These are phyloP conservation scores for Apiospora phragmitis DNA, from an alignment of 2,329 filamentous ascomycete species.

Conservation along the genomic window DNA sequence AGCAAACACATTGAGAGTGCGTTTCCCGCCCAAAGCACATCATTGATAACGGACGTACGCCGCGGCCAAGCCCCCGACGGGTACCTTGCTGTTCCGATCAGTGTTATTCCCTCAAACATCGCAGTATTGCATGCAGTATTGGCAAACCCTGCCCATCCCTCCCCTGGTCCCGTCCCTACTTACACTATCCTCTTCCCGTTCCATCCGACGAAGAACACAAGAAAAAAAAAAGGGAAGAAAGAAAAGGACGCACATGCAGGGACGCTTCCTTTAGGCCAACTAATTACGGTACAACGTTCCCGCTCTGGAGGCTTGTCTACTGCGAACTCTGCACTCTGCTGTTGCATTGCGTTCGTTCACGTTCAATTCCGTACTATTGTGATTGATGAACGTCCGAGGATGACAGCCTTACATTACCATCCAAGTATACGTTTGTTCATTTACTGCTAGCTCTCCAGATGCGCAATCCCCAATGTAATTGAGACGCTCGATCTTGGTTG, in stretches of 20 bases:
- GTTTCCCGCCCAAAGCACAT: background rate
- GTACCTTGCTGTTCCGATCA: background rate
- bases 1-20: background rate
- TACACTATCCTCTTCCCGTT: background rate
- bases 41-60: background rate
- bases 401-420: background rate
- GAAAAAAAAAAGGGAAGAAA: background rate
- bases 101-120: background rate
- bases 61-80: background rate
- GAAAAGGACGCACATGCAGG: no score
- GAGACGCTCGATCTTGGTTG: background rate
- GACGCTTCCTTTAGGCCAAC: background rate
- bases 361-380: background rate
- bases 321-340: background rate
- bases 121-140: background rate
- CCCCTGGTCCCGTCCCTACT: background rate
- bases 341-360: background rate
- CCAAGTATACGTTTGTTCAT: background rate
- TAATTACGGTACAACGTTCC: background rate
- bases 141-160: background rate
- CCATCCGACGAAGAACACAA: background rate
- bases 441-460: background rate
- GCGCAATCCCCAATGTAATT: background rate
- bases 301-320: background rate
- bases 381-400: background rate